These are phyloP conservation scores for Ogataea hybrid DNA, from an alignment of 1,139 yeast genomes.

Conservation along the genomic window DNA sequence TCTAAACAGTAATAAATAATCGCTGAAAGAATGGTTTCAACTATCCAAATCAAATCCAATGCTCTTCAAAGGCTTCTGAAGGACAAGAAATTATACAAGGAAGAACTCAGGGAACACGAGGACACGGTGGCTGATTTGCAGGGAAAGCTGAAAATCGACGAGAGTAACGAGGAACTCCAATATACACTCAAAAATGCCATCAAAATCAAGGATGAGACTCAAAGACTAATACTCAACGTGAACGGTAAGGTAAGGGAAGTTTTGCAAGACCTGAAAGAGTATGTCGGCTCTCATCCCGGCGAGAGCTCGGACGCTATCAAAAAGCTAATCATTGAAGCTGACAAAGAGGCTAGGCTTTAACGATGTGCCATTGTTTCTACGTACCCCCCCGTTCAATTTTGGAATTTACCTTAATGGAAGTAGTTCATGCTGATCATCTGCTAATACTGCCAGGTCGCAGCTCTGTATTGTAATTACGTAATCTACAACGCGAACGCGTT, in stretches of 20 bases:
- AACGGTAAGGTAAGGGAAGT: slow-evolving; percentile 27
- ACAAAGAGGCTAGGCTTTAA: slow-evolving; percentile 7
- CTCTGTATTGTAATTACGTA: neutral
- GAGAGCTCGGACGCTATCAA: slow-evolving; percentile 19
- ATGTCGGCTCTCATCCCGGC: slow-evolving; percentile 15
- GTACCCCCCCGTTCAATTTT: neutral
- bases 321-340: slow-evolving; percentile 19
- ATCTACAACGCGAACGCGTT: neutral
- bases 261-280: slow-evolving; percentile 23
- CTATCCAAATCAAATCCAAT: slow-evolving; percentile 69
- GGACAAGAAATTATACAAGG: slow-evolving; percentile 63
- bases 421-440: neutral
- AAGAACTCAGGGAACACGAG: slow-evolving; percentile 64
- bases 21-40: slow-evolving; percentile 34
- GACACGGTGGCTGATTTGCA: slow-evolving; percentile 44
- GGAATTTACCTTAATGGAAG: neutral
- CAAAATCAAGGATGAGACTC: slow-evolving; percentile 30
- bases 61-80: slow-evolving; percentile 74
- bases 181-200: slow-evolving; percentile 68
- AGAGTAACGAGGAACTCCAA: slow-evolving; percentile 19
- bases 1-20: neutral
- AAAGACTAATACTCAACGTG: slow-evolving; percentile 28
- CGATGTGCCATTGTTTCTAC: neutral
- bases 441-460: neutral
- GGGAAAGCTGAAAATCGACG: slow-evolving; percentile 45